phyloP scores from a whole-genome alignment of 257 asterid genomes.

The Nicotiana otophora region DNA sequence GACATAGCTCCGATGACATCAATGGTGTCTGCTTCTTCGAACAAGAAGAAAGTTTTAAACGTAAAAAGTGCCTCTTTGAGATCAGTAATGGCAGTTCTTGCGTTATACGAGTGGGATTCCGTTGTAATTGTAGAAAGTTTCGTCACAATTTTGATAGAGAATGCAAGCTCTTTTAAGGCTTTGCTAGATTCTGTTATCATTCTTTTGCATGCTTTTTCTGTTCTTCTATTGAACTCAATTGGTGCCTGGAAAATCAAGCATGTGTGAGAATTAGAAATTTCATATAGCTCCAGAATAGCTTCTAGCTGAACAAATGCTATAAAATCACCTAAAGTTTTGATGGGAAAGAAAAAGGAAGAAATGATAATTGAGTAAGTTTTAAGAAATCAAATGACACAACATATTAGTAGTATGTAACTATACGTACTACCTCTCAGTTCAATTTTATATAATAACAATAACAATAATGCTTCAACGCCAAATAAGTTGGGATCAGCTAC shows the following conservation, averaged over 20 bases:
- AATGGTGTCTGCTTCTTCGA: slow-evolving; percentile 6
- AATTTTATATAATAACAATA: too few species aligned
- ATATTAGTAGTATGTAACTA: too few species aligned
- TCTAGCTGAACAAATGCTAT: too few species aligned
- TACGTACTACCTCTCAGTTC: too few species aligned
- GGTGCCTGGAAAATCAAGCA: slow-evolving; percentile 11
- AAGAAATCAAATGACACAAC: too few species aligned
- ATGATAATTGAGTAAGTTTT: too few species aligned
- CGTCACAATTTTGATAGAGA: slow-evolving; percentile 38
- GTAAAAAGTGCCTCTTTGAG: slow-evolving; percentile 14
- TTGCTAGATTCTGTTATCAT: slow-evolving; percentile 43
- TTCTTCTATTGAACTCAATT: slow-evolving; percentile 17
- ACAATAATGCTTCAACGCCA: too few species aligned
- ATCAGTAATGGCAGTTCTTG: slow-evolving; percentile 28
- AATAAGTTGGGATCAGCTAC: too few species aligned
- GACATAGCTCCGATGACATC: slow-evolving; percentile 10
- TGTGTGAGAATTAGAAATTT: neutral
- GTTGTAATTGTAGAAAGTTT: slow-evolving; percentile 2
- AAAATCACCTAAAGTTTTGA: too few species aligned
- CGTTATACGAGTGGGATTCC: slow-evolving; percentile 20
- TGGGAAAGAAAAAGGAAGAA: too few species aligned
- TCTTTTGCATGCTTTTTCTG: slow-evolving; percentile 32
- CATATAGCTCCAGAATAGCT: too few species aligned
- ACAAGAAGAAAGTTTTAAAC: neutral
- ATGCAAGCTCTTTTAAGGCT: slow-evolving; percentile 39